These are phyloP conservation scores for Plasmodium adleri DNA, from an alignment of 169 alveolate species.

Conservation along the genomic window DNA sequence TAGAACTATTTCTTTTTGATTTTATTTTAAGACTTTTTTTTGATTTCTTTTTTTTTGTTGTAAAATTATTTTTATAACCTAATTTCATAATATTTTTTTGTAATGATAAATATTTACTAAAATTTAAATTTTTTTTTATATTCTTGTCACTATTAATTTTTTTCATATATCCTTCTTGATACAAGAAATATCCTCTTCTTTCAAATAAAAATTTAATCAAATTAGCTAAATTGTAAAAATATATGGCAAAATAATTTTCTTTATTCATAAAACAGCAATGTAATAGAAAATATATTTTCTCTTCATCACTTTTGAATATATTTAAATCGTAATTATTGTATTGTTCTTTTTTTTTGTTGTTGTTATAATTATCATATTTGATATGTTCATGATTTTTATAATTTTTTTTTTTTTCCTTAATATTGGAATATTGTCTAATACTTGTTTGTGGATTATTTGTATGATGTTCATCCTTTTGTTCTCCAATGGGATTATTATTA, in stretches of 20 bases:
- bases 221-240: conserved; percentile 58
- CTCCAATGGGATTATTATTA: too few species aligned
- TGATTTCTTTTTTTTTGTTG: conserved; percentile 61
- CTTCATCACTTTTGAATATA: conserved; percentile 5
- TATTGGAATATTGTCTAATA: too few species aligned
- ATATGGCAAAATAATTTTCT: conserved; percentile 53
- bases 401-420: too few species aligned
- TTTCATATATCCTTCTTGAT: conserved; percentile 27
- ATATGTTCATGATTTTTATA: too few species aligned
- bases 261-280: conserved; percentile 66
- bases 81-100: conserved; percentile 74
- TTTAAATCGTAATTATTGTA: neutral
- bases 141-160: conserved; percentile 15
- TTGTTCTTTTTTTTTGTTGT: neutral
- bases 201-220: conserved; percentile 62
- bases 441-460: too few species aligned
- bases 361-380: neutral
- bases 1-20: conserved; percentile 35
- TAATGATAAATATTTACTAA: conserved; percentile 58
- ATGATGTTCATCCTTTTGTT: too few species aligned
- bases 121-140: conserved; percentile 39
- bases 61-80: conserved; percentile 56
- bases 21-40: conserved; percentile 44
- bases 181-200: conserved; percentile 25
- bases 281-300: conserved; percentile 21